These are phyloP conservation scores for Sclerotinia trifoliorum DNA, from an alignment of 2,329 filamentous ascomycete genomes.

Conservation along the genomic window DNA sequence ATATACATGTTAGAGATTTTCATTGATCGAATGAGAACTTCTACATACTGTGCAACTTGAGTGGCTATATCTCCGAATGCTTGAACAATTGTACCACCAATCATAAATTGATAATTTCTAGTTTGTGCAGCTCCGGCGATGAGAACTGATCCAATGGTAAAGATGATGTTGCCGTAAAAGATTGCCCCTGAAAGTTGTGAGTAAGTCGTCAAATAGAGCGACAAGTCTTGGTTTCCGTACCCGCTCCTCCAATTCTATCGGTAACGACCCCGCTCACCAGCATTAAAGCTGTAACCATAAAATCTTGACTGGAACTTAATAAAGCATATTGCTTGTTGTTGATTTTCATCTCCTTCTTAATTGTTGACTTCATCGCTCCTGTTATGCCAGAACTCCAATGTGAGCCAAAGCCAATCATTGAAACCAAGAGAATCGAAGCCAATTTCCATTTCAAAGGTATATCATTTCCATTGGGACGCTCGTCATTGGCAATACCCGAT, in stretches of 20 bases:
- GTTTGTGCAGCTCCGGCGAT: constrained; percentile 57
- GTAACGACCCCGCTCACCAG: constrained; percentile 55
- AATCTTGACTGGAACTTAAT: constrained; percentile 59
- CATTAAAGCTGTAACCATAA: constrained; percentile 58
- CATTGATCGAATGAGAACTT: not conserved
- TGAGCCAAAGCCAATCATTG: constrained; percentile 57
- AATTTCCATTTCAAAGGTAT: constrained; percentile 40
- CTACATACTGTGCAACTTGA: constrained; percentile 52
- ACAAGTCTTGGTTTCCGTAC: constrained; percentile 37
- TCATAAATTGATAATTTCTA: constrained; percentile 60
- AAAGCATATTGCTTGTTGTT: constrained; percentile 59
- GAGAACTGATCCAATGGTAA: constrained; percentile 56
- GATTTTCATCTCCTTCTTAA: constrained; percentile 60
- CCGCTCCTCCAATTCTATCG: constrained; percentile 57
- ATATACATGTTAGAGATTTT: not conserved
- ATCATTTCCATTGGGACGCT: not conserved
- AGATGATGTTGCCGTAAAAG: constrained; percentile 61
- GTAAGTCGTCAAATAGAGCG: not conserved
- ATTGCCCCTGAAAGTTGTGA: constrained; percentile 42
- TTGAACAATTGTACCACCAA: constrained; percentile 52
- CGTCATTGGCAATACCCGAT: not conserved
- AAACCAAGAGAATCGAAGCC: constrained; percentile 50
- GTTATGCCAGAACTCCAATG: constrained; percentile 61
- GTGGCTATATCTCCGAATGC: constrained; percentile 58
- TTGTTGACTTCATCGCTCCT: constrained; percentile 58